Base-by-base conservation (phyloP, 2,329 filamentous ascomycete genomes). In the Penicillium sp. region DNA sequence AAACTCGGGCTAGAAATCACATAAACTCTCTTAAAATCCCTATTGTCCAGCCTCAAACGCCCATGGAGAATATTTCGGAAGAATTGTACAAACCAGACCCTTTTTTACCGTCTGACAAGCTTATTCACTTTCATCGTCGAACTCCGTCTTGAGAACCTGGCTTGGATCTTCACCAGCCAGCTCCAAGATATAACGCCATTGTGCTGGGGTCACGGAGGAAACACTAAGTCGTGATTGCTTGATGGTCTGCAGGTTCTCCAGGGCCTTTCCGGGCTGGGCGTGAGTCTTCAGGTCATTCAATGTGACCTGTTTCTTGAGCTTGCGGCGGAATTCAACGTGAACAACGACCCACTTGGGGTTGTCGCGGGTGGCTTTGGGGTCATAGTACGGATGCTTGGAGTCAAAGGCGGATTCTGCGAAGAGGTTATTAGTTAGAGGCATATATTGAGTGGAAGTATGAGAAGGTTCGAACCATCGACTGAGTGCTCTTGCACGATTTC, bases 291-390 rank as follows among this genome's bases (percentile, higher is more conserved):
- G 81, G 63, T 90, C 87, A 60, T 85, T 84, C 51, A 97, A 81
- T 5, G 83, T 82, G 55, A 98, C 84, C 0, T 87, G 83, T 14
- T 86, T 81, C 1, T 81, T 79, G 65, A 98, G 92, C 75, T 96
- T 97, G 71, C 86, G 87, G 56, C 89, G 86, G 72, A 96, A 97
- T 67, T 88, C 84, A 48, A 98, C 93, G 59, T 96, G 90, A 1
- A 98, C 95, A 19, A 95, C 84, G 52, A 87, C 90, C 95, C 95
- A 99, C 67, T 87, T 90, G 0, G 89, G 89, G 50, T 87, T 84
- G 2, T 84, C 80, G 53, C 84, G 79, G 63, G 84, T 87, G 1
- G 90, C 91, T 52, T 89, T 89, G 1, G 87, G 76, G 69, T 98
- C 95, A 72, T 92, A 96, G 76, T 97, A 97, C 0, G 91, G 88